Conservation (phyloP, 140 eudicot genomes). For the Cichorium intybus region DNA sequence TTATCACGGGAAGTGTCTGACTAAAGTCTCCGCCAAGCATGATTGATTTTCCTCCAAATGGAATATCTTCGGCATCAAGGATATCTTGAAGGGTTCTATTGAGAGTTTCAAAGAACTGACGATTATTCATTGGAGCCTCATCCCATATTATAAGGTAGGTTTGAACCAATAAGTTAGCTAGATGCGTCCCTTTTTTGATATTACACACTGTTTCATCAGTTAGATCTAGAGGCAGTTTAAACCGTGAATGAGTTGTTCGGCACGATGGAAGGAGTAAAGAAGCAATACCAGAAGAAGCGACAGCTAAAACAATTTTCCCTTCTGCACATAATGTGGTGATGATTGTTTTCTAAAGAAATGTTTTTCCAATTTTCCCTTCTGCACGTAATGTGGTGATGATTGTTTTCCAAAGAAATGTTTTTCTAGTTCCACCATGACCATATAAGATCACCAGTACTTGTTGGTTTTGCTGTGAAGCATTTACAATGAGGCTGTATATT, state of each 20-base stretch:
- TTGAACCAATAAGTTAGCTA: neutral
- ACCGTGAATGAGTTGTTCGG: conserved; percentile 19
- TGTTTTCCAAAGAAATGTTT: conserved; percentile 4
- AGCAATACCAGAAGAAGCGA: conserved; percentile 6
- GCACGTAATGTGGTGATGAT: neutral
- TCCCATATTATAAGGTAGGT: too few species aligned
- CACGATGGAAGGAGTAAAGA: conserved; percentile 14
- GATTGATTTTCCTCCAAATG: neutral
- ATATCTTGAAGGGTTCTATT: neutral
- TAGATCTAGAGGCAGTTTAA: conserved; percentile 8
- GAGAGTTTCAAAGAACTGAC: neutral
- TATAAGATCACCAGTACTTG: too few species aligned
- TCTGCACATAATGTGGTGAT: too few species aligned
- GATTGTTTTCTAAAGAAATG: too few species aligned
- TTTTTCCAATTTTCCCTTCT: too few species aligned
- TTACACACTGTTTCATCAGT: neutral
- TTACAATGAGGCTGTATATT: neutral
- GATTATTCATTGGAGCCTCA: conserved; percentile 8
- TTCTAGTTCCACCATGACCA: conserved; percentile 13
- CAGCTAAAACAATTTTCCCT: neutral
- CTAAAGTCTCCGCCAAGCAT: neutral
- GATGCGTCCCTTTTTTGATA: neutral
- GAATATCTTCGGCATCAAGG: neutral
- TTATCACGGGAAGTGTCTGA: neutral
- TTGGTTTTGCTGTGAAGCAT: neutral